A percentile compares a stretch with the other conserved stretches of the same genome.
Evolutionary conservation across 805 yeast genomes (phyloP).

Genomic region (Candida maris): DNA sequence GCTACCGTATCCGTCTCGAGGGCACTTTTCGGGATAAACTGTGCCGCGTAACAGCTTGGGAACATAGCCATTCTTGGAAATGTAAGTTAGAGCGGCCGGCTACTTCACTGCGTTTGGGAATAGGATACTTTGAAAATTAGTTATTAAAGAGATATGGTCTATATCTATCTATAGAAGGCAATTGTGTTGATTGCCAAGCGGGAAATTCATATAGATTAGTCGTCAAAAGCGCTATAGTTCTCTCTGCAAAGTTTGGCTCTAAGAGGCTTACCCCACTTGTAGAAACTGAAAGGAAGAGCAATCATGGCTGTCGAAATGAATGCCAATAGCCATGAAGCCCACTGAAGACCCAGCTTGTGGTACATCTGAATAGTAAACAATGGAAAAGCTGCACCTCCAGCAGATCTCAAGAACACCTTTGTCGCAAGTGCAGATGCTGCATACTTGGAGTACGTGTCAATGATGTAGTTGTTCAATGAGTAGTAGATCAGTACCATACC

Average conservation of each 20-base stretch:
- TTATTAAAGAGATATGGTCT: not conserved
- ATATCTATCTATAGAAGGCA: not conserved
- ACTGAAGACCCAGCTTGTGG: conserved; percentile 63
- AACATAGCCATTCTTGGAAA: no score
- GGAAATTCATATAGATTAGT: no score
- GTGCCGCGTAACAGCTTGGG: not conserved
- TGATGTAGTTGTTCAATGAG: conserved; percentile 72
- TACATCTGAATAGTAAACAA: conserved; percentile 81
- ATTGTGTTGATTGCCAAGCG: not conserved
- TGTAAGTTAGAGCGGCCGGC: no score
- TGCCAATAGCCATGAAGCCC: conserved; percentile 80
- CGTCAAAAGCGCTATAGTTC: conserved; percentile 46
- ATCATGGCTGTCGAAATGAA: conserved; percentile 77
- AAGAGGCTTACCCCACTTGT: conserved; percentile 58
- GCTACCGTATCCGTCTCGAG: not conserved
- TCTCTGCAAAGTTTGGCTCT: conserved; percentile 66
- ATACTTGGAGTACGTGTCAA: conserved; percentile 80
- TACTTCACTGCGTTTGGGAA: no score
- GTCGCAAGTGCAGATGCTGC: conserved; percentile 83
- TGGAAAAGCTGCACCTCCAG: conserved; percentile 87
- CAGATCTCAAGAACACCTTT: conserved; percentile 73
- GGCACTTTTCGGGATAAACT: not conserved
- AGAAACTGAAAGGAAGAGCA: conserved; percentile 65
- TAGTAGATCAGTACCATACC: conserved; percentile 61
- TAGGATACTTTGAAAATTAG: no score